A percentile compares a stretch with the other conserved stretches of the same genome.
Evolutionary conservation across 2,329 filamentous ascomycete genomes (phyloP).

Genomic region (Huntiella savannae): DNA sequence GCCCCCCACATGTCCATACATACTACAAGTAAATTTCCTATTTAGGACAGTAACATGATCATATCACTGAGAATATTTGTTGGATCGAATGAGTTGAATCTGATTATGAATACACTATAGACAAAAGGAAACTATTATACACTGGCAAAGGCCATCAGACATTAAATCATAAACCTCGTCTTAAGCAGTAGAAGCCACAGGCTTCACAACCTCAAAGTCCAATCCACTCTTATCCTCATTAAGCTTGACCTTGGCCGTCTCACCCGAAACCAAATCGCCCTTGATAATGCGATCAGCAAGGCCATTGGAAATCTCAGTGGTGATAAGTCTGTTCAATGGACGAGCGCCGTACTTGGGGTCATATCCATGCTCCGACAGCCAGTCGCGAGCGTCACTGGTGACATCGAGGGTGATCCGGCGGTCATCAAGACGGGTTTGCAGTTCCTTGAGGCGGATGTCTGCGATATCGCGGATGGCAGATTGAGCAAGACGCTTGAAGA

Average conservation of each 20-base stretch:
- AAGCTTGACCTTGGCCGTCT: constrained; percentile 51
- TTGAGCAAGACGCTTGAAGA: constrained; percentile 73
- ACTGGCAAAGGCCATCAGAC: background rate
- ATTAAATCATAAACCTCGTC: background rate
- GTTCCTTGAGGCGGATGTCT: constrained; percentile 71
- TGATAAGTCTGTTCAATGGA: constrained; percentile 77
- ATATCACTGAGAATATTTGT: too few relatives aligned
- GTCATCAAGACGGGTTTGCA: constrained; percentile 69
- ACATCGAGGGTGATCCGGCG: constrained; percentile 63
- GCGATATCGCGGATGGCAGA: constrained; percentile 76
- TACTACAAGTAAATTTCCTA: too few relatives aligned
- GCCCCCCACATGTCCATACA: too few relatives aligned
- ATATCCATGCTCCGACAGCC: constrained; percentile 79
- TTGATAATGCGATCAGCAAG: constrained; percentile 85
- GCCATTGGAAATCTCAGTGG: constrained; percentile 72
- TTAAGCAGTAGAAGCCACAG: background rate
- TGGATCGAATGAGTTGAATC: too few relatives aligned
- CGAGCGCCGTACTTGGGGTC: constrained; percentile 81
- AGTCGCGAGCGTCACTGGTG: constrained; percentile 52
- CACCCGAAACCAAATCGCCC: constrained; percentile 58
- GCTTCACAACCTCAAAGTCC: constrained; percentile 2
- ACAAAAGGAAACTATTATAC: constrained; percentile 1
- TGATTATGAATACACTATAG: background rate
- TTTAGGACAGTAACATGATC: too few relatives aligned
- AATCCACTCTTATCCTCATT: constrained; percentile 23